Percentiles rank a stretch among this genome's conserved stretches.
These are phyloP conservation scores for Lolium rigidum DNA, from an alignment of 176 grass and related monocot species.

Conservation along the genomic window DNA sequence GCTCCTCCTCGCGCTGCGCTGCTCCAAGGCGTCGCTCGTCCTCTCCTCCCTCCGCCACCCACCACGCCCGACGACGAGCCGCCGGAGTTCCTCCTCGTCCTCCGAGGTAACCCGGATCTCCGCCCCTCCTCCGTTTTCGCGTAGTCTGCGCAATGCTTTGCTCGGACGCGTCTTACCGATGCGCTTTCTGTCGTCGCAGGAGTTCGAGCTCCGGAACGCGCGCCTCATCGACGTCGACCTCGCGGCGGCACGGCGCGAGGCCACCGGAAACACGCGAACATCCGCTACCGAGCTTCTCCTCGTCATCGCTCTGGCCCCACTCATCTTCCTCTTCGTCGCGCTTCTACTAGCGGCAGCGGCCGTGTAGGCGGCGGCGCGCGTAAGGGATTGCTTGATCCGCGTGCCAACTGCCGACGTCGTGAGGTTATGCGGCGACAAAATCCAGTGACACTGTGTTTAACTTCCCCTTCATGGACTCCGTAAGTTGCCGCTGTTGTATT, in stretches of 20 bases:
- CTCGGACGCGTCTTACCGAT: neutral
- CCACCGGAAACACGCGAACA: neutral
- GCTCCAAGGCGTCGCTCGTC: conserved; percentile 44
- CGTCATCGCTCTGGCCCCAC: conserved; percentile 35
- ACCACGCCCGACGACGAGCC: neutral
- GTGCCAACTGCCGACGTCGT: neutral
- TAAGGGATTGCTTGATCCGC: neutral
- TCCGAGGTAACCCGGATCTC: neutral
- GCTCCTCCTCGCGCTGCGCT: conserved; percentile 40
- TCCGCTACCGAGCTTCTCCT: conserved; percentile 39
- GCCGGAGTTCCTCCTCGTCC: neutral
- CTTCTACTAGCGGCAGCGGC: conserved; percentile 35
- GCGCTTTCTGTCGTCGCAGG: conserved; percentile 25
- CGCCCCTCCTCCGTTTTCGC: neutral
- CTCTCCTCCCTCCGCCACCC: conserved; percentile 52
- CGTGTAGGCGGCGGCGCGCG: neutral
- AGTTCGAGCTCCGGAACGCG: neutral
- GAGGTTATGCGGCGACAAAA: neutral
- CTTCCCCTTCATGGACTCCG: neutral
- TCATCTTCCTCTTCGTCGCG: conserved; percentile 47
- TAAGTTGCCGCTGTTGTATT: conserved; percentile 11
- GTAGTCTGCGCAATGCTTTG: neutral
- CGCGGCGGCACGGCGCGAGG: conserved; percentile 42
- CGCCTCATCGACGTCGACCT: conserved; percentile 32
- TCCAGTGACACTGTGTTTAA: neutral